These are phyloP conservation scores for Salvia sclarea DNA, from an alignment of 305 asterid species.

Conservation along the genomic window DNA sequence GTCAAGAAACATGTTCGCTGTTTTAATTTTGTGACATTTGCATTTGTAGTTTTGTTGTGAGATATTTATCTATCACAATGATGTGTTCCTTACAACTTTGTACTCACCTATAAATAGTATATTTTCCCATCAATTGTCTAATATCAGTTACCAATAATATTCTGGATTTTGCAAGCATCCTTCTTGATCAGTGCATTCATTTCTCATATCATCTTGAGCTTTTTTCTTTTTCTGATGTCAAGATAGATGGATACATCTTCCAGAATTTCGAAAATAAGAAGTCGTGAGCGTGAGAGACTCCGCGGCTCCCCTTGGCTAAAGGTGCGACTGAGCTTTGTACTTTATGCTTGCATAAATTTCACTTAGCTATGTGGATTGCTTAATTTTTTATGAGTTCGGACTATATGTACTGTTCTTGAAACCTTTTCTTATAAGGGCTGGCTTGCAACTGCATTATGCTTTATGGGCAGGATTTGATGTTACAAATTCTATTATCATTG, in stretches of 20 bases:
- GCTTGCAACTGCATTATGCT: not conserved
- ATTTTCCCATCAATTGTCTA: constrained; percentile 10
- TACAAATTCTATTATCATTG: too few relatives aligned
- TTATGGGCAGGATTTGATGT: not conserved
- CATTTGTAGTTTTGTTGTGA: constrained; percentile 9
- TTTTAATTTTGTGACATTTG: constrained; percentile 3
- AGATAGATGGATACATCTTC: constrained; percentile 98
- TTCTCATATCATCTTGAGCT: constrained; percentile 33
- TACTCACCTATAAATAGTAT: constrained; percentile 9
- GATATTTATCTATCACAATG: constrained; percentile 1
- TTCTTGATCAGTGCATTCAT: constrained; percentile 18
- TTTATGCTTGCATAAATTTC: not conserved
- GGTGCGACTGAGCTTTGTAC: constrained; percentile 45
- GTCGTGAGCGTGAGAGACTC: constrained; percentile 90
- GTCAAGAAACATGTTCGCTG: constrained; percentile 20
- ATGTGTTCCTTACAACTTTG: not conserved
- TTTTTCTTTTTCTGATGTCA: constrained; percentile 54
- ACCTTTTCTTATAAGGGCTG: not conserved
- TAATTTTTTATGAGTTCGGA: constrained; percentile 1
- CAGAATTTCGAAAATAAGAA: constrained; percentile 85
- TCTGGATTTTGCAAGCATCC: constrained; percentile 3
- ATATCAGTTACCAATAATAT: constrained; percentile 16
- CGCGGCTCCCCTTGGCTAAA: constrained; percentile 98
- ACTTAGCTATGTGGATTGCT: constrained; percentile 18
- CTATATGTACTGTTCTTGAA: not conserved